phyloP scores from a whole-genome alignment of 345 rosid species.

The Raphanus raphanistrum region DNA sequence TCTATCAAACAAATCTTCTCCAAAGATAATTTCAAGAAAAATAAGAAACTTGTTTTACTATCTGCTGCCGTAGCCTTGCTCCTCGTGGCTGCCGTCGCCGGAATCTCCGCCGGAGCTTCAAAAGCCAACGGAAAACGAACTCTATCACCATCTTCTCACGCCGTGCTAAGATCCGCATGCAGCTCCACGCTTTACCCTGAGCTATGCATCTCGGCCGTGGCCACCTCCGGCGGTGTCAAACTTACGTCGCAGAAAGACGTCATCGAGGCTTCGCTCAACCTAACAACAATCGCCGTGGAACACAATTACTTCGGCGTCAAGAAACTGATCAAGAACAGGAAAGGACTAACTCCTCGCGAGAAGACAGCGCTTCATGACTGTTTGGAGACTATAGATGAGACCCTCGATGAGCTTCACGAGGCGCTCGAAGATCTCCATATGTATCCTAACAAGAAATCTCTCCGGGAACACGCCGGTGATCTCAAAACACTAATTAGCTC shows the following conservation, averaged over 20 bases:
- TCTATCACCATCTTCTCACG: conserved; percentile 49
- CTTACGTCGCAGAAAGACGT: conserved; percentile 56
- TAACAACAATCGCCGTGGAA: conserved; percentile 48
- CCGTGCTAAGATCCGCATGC: conserved; percentile 62
- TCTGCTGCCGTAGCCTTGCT: conserved; percentile 26
- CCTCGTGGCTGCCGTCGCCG: conserved; percentile 29
- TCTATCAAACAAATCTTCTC: conserved; percentile 31
- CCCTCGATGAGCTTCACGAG: conserved; percentile 70
- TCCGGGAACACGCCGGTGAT: conserved; percentile 69
- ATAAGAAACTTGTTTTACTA: conserved; percentile 28
- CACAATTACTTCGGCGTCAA: conserved; percentile 53
- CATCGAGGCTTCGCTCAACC: conserved; percentile 51
- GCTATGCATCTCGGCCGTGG: conserved; percentile 66
- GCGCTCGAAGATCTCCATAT: conserved; percentile 55
- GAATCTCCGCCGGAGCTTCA: conserved; percentile 33
- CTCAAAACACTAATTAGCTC: conserved; percentile 79
- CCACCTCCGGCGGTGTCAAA: conserved; percentile 34
- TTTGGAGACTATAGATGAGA: conserved; percentile 77
- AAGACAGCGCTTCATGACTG: conserved; percentile 85
- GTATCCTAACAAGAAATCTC: conserved; percentile 69
- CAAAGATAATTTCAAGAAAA: conserved; percentile 27
- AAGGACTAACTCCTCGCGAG: conserved; percentile 54
- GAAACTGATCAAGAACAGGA: conserved; percentile 33
- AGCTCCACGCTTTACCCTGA: conserved; percentile 65
- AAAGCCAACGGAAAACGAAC: conserved; percentile 23